A percentile compares a stretch with the other conserved stretches of the same genome.
phyloP scores from a whole-genome alignment of 345 rosid genomes.

The Sapria himalayana region DNA sequence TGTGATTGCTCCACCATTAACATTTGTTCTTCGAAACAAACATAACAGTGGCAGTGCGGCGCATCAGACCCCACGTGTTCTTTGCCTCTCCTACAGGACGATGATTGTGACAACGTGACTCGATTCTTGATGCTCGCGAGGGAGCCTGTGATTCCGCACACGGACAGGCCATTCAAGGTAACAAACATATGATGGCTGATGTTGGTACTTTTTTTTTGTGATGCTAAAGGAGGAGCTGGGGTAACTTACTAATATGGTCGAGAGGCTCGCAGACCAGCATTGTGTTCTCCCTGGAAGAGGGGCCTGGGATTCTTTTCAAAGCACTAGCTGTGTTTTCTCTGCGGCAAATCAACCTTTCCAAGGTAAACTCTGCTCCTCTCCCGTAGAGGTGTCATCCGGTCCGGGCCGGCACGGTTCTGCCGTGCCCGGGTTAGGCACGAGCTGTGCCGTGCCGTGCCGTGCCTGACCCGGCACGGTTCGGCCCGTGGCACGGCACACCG shows the following conservation, averaged over 20 bases:
- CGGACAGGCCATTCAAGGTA: conserved; percentile 76
- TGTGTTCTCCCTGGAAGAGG: conserved; percentile 91
- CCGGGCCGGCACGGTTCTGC: too few species aligned
- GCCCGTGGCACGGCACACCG: too few species aligned
- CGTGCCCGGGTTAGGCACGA: too few species aligned
- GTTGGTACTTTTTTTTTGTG: too few species aligned
- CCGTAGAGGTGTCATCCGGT: too few species aligned
- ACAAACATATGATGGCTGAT: too few species aligned
- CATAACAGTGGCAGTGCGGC: too few species aligned
- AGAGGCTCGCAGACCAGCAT: conserved; percentile 53
- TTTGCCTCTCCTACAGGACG: too few species aligned
- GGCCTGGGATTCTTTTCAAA: conserved; percentile 94
- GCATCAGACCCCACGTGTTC: too few species aligned
- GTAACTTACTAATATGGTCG: conserved; percentile 5
- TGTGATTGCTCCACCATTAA: conserved; percentile 4
- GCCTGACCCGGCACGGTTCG: too few species aligned
- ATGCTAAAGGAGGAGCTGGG: too few species aligned
- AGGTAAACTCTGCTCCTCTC: conserved; percentile 23
- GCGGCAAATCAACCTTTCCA: conserved; percentile 71
- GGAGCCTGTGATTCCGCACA: conserved; percentile 93
- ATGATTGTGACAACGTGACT: conserved; percentile 71
- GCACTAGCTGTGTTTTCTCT: conserved; percentile 96
- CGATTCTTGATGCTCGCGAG: conserved; percentile 94
- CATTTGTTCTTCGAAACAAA: not conserved
- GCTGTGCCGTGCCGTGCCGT: too few species aligned